Percentiles rank a stretch among this genome's conserved stretches.
Conservation (phyloP, 305 asterid species). For the Fraxinus angustifolia region DNA sequence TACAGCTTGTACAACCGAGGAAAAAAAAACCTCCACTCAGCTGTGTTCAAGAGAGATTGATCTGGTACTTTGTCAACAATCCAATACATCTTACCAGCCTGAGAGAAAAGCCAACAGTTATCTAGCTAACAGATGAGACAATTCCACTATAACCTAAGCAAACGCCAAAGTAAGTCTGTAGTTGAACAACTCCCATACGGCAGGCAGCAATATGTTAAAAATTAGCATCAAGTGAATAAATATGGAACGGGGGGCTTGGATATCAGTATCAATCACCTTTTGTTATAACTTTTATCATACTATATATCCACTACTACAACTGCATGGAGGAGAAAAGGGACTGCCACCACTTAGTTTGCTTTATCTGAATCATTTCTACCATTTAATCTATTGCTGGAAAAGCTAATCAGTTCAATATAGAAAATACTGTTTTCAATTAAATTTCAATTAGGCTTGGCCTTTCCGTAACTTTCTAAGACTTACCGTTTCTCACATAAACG, state of each 20-base stretch:
- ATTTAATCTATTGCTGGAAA: background rate
- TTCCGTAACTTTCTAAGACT: background rate
- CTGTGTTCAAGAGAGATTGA: conserved; percentile 72
- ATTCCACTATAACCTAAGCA: conserved; percentile 8
- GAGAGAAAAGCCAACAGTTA: conserved; percentile 25
- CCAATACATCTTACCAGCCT: conserved; percentile 83
- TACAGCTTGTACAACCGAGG: conserved; percentile 82
- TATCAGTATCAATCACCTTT: background rate
- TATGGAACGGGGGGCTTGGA: background rate
- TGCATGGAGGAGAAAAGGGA: background rate
- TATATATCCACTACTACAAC: background rate
- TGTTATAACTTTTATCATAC: background rate
- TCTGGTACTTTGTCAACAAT: conserved; percentile 66
- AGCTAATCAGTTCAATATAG: background rate
- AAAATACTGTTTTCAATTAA: background rate
- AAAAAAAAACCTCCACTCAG: conserved; percentile 73
- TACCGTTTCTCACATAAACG: background rate
- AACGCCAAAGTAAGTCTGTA: background rate
- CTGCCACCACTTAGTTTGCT: background rate
- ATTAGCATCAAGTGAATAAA: background rate
- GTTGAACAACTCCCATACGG: background rate
- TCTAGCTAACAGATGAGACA: conserved; percentile 22
- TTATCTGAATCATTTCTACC: background rate
- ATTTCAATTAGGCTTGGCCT: background rate
- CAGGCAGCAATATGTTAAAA: background rate